phyloP scores from a whole-genome alignment of 1,284 basidiomycete species.

The Sanghuangporus sanghuang region DNA sequence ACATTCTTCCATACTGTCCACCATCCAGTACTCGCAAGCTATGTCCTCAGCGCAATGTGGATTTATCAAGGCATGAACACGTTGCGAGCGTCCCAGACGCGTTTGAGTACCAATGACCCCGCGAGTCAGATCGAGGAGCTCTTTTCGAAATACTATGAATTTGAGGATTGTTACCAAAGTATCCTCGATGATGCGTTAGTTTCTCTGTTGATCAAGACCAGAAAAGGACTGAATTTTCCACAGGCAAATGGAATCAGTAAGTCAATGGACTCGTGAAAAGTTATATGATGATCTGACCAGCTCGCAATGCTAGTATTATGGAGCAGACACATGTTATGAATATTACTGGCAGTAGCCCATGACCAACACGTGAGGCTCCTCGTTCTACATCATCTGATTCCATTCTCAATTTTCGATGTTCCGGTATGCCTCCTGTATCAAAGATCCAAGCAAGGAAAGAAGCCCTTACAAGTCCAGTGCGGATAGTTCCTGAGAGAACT shows the following conservation, averaged over 20 bases:
- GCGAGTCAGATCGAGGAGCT: conserved; percentile 48
- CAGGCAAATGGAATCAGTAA: conserved; percentile 58
- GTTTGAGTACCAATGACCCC: conserved; percentile 52
- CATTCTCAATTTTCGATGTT: neutral
- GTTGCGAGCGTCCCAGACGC: conserved; percentile 56
- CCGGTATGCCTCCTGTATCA: conserved; percentile 54
- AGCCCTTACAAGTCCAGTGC: conserved; percentile 53
- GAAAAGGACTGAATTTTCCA: neutral
- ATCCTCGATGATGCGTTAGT: conserved; percentile 46
- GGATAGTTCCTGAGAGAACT: conserved; percentile 55
- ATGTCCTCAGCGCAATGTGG: conserved; percentile 52
- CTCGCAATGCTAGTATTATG: conserved; percentile 48
- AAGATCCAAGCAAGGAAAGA: conserved; percentile 53
- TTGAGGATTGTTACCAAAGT: conserved; percentile 53
- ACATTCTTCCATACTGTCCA: conserved; percentile 69
- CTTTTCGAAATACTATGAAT: conserved; percentile 54
- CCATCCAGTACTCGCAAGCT: conserved; percentile 54
- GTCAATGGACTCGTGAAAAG: conserved; percentile 19
- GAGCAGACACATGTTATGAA: conserved; percentile 58
- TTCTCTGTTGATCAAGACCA: neutral
- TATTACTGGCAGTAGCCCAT: conserved; percentile 70
- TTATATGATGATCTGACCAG: neutral
- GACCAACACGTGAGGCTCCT: conserved; percentile 44
- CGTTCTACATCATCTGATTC: neutral
- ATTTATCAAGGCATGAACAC: conserved; percentile 57